phyloP scores from a whole-genome alignment of 805 yeast genomes.

The Vanderwaltozyma yarrowii region DNA sequence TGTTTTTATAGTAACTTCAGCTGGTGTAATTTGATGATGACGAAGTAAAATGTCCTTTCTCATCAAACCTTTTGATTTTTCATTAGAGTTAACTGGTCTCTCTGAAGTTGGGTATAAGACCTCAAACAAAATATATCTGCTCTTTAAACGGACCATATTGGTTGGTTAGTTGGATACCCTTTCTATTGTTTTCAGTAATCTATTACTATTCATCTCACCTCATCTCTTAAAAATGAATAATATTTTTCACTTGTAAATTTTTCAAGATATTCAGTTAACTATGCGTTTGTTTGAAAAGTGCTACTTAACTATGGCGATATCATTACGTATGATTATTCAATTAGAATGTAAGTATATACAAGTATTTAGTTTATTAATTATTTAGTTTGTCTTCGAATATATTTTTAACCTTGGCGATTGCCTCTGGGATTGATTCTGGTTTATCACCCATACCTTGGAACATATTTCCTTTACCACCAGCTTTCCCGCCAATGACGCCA shows the following conservation, averaged over 20 bases:
- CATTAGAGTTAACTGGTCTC: neutral
- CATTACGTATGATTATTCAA: too few species aligned
- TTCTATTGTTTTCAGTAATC: too few species aligned
- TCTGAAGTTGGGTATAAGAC: conserved; percentile 49
- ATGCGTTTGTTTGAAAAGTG: too few species aligned
- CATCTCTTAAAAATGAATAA: too few species aligned
- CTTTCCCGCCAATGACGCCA: conserved; percentile 80
- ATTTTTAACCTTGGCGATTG: conserved; percentile 59
- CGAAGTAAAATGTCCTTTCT: conserved; percentile 28
- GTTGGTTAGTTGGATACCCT: neutral
- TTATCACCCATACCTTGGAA: conserved; percentile 96
- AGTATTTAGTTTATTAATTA: too few species aligned
- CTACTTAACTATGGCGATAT: too few species aligned
- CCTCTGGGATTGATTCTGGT: conserved; percentile 54
- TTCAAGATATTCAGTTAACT: too few species aligned
- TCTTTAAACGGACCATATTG: conserved; percentile 77
- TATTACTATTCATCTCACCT: too few species aligned
- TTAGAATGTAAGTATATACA: too few species aligned
- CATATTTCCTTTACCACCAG: conserved; percentile 95
- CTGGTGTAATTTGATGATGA: conserved; percentile 43
- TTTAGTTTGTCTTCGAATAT: conserved; percentile 37
- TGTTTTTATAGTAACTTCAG: conserved; percentile 37
- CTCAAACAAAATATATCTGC: conserved; percentile 77
- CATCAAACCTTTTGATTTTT: neutral
- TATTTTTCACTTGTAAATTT: too few species aligned